phyloP scores from a whole-genome alignment of 2,329 filamentous ascomycete genomes.

The Cladosporium sp. region DNA sequence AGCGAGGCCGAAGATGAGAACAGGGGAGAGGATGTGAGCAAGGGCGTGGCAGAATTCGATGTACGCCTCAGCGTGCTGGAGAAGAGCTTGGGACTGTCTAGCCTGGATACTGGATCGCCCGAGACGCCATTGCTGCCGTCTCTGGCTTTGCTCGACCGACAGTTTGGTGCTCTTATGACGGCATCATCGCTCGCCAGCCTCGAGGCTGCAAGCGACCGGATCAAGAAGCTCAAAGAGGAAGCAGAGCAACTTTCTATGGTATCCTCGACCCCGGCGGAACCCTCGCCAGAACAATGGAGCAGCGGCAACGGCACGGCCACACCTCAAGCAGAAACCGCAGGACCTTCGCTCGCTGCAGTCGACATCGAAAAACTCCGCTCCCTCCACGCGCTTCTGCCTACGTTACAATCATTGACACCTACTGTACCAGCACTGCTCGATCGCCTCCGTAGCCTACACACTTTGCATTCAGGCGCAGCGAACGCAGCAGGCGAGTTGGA shows the following conservation, averaged over 20 bases:
- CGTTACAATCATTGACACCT: conserved; percentile 79
- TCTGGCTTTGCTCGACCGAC: conserved; percentile 71
- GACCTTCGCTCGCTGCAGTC: conserved; percentile 43
- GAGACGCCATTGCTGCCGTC: conserved; percentile 74
- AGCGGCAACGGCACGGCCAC: conserved; percentile 14
- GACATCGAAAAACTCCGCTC: conserved; percentile 84
- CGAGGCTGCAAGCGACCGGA: conserved; percentile 44
- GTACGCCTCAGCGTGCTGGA: conserved; percentile 72
- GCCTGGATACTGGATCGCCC: conserved; percentile 54
- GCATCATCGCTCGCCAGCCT: conserved; percentile 66
- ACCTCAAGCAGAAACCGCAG: conserved; percentile 10
- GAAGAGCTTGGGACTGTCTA: conserved; percentile 70
- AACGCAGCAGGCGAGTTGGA: conserved; percentile 71
- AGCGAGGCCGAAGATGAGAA: conserved; percentile 6
- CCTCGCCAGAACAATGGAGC: conserved; percentile 23
- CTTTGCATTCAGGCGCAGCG: conserved; percentile 81
- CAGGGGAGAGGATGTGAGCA: conserved; percentile 38
- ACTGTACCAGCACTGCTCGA: conserved; percentile 80
- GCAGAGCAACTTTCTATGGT: conserved; percentile 58
- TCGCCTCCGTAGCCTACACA: conserved; percentile 72
- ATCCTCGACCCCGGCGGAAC: conserved; percentile 24
- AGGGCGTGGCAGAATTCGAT: conserved; percentile 72
- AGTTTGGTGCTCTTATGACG: conserved; percentile 64
- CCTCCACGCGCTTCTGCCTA: conserved; percentile 80
- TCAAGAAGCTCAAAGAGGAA: conserved; percentile 45